phyloP scores from a whole-genome alignment of 2,329 filamentous ascomycete species.

The Seiridium cupressi region DNA sequence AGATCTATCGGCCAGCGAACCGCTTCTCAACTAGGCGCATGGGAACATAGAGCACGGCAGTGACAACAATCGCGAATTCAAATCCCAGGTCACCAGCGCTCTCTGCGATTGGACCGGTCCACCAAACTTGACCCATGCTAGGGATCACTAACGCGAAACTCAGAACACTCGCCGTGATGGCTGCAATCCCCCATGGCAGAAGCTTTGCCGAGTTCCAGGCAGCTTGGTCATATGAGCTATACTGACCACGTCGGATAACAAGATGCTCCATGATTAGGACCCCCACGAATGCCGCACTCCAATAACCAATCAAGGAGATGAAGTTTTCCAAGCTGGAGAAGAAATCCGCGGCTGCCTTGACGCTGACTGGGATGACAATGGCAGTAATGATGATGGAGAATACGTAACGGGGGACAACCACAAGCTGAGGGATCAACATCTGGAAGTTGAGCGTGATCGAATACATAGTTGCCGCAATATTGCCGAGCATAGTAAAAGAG shows the following conservation, averaged over 20 bases:
- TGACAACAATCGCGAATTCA: constrained; percentile 56
- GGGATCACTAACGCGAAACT: constrained; percentile 52
- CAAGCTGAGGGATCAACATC: constrained; percentile 55
- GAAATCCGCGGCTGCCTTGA: constrained; percentile 55
- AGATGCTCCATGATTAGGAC: constrained; percentile 43
- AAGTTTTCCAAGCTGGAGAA: constrained; percentile 58
- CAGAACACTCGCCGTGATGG: constrained; percentile 32
- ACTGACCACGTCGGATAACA: constrained; percentile 30
- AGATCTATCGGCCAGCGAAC: constrained; percentile 21
- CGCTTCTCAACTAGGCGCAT: constrained; percentile 37
- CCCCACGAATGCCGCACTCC: constrained; percentile 53
- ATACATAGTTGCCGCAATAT: constrained; percentile 59
- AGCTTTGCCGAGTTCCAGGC: constrained; percentile 36
- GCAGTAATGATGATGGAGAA: constrained; percentile 57
- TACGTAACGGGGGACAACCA: constrained; percentile 53
- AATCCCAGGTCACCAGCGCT: constrained; percentile 65
- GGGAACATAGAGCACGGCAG: constrained; percentile 40
- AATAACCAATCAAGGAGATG: constrained; percentile 56
- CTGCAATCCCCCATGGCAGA: constrained; percentile 37
- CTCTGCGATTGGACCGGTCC: constrained; percentile 57
- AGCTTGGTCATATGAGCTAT: constrained; percentile 32
- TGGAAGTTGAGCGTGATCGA: constrained; percentile 64
- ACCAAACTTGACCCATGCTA: constrained; percentile 61
- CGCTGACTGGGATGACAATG: constrained; percentile 57
- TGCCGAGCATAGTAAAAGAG: constrained; percentile 56